Percentiles rank a stretch among this genome's conserved stretches.
Conservation (phyloP, 768 basidiomycete species). For the Termitomyces sp. region DNA sequence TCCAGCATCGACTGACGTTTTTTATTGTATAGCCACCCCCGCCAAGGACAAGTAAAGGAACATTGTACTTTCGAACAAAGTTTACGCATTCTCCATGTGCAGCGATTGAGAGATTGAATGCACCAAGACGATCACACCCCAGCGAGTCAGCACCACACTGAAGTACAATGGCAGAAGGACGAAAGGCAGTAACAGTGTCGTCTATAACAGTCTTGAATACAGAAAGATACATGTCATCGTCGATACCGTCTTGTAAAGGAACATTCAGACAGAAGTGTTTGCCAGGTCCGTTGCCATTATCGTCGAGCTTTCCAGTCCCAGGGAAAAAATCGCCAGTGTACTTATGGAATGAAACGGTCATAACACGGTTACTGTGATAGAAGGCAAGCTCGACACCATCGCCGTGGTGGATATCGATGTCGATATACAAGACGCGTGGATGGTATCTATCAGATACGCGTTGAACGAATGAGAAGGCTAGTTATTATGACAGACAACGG, state of each 20-base stretch:
- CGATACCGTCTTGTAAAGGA: conserved; percentile 91
- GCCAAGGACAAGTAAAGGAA: conserved; percentile 88
- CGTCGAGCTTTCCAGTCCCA: conserved; percentile 92
- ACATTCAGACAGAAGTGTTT: conserved; percentile 97
- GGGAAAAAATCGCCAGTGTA: conserved; percentile 99
- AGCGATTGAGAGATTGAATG: conserved; percentile 96
- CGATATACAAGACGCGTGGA: conserved; percentile 93
- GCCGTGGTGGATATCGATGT: conserved; percentile 99
- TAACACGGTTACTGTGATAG: conserved; percentile 95
- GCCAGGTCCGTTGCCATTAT: conserved; percentile 81
- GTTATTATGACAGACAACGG: conserved; percentile 10
- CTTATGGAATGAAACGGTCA: conserved; percentile 99
- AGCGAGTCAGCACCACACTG: conserved; percentile 98
- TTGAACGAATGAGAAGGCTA: background rate
- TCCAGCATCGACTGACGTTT: conserved; percentile 98
- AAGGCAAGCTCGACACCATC: conserved; percentile 98
- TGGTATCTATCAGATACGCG: conserved; percentile 56
- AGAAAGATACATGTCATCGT: conserved; percentile 94
- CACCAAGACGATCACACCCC: conserved; percentile 90
- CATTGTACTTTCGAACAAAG: conserved; percentile 88
- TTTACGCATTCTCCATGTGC: conserved; percentile 98
- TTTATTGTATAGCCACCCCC: conserved; percentile 97
- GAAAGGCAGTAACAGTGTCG: conserved; percentile 85
- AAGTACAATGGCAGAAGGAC: conserved; percentile 85
- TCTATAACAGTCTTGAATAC: conserved; percentile 97